phyloP scores from a whole-genome alignment of 2,329 filamentous ascomycete species.

The Alternaria triticimaculans region DNA sequence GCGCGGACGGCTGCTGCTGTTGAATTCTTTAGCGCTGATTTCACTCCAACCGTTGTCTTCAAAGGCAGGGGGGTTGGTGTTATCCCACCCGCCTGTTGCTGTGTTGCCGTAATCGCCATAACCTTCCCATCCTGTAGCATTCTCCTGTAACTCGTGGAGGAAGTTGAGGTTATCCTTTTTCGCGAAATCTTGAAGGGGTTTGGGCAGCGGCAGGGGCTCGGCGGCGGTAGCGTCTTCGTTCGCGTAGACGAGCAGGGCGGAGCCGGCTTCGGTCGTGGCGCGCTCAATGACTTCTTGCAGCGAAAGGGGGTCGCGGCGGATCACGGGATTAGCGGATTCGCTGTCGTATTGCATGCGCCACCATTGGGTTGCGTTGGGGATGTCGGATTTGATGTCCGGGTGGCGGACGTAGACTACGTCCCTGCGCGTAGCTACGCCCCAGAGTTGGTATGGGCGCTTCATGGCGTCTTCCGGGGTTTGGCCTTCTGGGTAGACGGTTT shows the following conservation, averaged over 20 bases:
- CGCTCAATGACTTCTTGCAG: slow-evolving; percentile 63
- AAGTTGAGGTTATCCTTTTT: slow-evolving; percentile 55
- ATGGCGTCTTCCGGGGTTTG: slow-evolving; percentile 32
- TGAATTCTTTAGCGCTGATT: slow-evolving; percentile 28
- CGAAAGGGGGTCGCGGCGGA: slow-evolving; percentile 48
- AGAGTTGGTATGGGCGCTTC: slow-evolving; percentile 59
- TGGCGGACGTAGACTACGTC: slow-evolving; percentile 64
- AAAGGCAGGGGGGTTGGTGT: slow-evolving; percentile 12
- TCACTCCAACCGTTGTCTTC: slow-evolving; percentile 27
- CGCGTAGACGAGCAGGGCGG: slow-evolving; percentile 66
- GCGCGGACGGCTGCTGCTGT: slow-evolving; percentile 8
- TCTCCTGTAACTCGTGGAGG: slow-evolving; percentile 36
- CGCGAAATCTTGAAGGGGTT: slow-evolving; percentile 53
- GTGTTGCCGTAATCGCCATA: slow-evolving; percentile 11
- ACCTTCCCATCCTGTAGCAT: slow-evolving; percentile 19
- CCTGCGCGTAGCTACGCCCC: slow-evolving; percentile 64
- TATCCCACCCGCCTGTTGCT: slow-evolving; percentile 27
- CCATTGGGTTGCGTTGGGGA: slow-evolving; percentile 36
- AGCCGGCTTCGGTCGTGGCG: slow-evolving; percentile 59
- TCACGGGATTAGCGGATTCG: slow-evolving; percentile 29
- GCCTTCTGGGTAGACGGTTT: slow-evolving; percentile 20
- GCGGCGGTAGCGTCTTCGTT: slow-evolving; percentile 51
- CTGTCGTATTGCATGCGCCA: slow-evolving; percentile 46
- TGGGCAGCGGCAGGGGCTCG: slow-evolving; percentile 26
- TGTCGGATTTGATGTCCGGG: slow-evolving; percentile 34